Evolutionary conservation across 805 yeast genomes (phyloP).

Genomic region (Millerago galiae): DNA sequence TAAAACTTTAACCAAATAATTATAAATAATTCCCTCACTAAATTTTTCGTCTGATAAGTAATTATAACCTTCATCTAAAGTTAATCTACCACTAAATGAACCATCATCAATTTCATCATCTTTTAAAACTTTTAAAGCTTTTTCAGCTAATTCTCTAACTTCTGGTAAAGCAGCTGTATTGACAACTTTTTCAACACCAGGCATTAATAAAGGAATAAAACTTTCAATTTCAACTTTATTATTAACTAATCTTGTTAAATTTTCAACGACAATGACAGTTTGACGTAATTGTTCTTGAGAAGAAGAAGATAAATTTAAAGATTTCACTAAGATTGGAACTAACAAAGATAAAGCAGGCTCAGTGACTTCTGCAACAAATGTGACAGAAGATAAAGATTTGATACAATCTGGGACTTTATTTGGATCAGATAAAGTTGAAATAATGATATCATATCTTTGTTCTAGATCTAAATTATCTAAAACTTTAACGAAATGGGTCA

Average conservation of each 20-base stretch:
- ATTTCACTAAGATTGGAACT: conserved; percentile 88
- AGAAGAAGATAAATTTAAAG: conserved; percentile 73
- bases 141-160: conserved; percentile 86
- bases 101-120: conserved; percentile 76
- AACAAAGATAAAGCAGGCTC: conserved; percentile 88
- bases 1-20: conserved; percentile 48
- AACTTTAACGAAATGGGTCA: conserved; percentile 67
- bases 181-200: conserved; percentile 87
- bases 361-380: conserved; percentile 97
- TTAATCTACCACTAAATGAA: conserved; percentile 69
- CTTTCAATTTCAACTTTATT: conserved; percentile 86
- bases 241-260: conserved; percentile 90
- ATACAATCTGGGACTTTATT: conserved; percentile 83
- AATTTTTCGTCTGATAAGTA: conserved; percentile 30
- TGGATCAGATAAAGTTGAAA: conserved; percentile 88
- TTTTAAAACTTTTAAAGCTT: conserved; percentile 75
- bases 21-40: conserved; percentile 33
- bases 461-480: conserved; percentile 89
- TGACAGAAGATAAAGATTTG: conserved; percentile 83
- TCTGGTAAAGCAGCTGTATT: conserved; percentile 92
- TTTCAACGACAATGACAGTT: conserved; percentile 93
- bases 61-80: conserved; percentile 44
- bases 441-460: conserved; percentile 78
- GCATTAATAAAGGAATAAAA: conserved; percentile 78
- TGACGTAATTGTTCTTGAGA: conserved; percentile 96